These are phyloP conservation scores for Didymella segeticola DNA, from an alignment of 2,329 filamentous ascomycete species.

Conservation along the genomic window DNA sequence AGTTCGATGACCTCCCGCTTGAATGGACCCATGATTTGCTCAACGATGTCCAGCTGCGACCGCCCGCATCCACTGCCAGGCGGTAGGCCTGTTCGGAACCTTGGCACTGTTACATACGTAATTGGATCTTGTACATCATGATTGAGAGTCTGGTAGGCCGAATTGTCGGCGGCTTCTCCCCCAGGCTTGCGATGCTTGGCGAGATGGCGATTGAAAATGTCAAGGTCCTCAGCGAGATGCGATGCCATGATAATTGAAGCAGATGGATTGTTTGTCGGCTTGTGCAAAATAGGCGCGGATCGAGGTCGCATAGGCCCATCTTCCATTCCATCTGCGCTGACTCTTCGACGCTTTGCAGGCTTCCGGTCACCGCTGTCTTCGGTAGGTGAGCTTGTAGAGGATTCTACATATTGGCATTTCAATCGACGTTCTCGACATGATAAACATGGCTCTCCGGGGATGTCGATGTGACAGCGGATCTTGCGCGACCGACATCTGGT, in stretches of 20 bases:
- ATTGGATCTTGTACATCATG: constrained; percentile 52
- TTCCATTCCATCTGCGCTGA: constrained; percentile 28
- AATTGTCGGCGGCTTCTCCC: constrained; percentile 37
- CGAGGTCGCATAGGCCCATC: constrained; percentile 29
- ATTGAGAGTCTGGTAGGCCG: constrained; percentile 59
- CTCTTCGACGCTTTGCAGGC: constrained; percentile 36
- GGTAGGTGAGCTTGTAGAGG: constrained; percentile 29
- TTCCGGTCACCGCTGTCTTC: constrained; percentile 32
- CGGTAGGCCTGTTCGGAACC: constrained; percentile 56
- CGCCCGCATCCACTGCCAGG: constrained; percentile 45
- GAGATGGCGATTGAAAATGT: constrained; percentile 51
- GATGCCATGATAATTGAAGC: constrained; percentile 51
- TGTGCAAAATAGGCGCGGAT: constrained; percentile 39
- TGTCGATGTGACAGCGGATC: constrained; percentile 51
- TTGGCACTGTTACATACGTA: constrained; percentile 56
- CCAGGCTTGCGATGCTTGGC: constrained; percentile 37
- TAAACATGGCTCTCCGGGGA: constrained; percentile 48
- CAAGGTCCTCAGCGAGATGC: constrained; percentile 51
- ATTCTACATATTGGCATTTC: constrained; percentile 47
- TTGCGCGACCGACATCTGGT: constrained; percentile 51
- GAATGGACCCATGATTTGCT: constrained; percentile 50
- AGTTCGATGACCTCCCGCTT: constrained; percentile 52
- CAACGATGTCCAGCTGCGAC: constrained; percentile 50
- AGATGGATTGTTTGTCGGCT: constrained; percentile 40
- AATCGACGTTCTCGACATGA: constrained; percentile 49